Base-by-base conservation (phyloP, 192 early-diverging fungal genomes). In the Geosiphon pyriformis region DNA sequence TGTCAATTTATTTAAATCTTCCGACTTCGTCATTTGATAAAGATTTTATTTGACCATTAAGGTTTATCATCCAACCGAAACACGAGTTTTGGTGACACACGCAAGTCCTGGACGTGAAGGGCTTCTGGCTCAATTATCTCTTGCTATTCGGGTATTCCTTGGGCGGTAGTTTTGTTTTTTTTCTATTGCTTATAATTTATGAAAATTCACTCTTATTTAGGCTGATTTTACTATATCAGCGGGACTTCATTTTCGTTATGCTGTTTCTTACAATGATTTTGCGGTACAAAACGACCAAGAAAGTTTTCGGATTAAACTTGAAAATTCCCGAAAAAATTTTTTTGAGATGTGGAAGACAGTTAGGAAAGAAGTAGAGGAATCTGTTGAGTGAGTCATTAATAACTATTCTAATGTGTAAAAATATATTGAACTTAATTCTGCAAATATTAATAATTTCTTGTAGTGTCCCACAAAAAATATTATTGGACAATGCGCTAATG, bases 221-320 rank as follows among this genome's bases (percentile, higher is more conserved):
- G 83, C 76, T 49, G 83, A 85, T 54, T 83, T 85, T 59, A 85
- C 83, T 22, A 76, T 85, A 8, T 85, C 83, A 23, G 83, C 81
- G 15, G 83, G 83, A 32, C 70, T 85, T 59, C 83, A 85, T 58
- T 85, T 85, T 67, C 77, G 83, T 23, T 85, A 85, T 46, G 78
- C 78, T 8, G 82, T 85, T 59, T 78, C 80, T 8, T 85, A 83
- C 59, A 85, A 85, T 56, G 83, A 85, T 51, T 85, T 83, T 72
- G 69, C 81, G 22, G 76, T 79, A 42, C 81, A 81, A 49, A 68
- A 69, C 29, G 77, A 81, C 29, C 80, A 81, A 64, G 83, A 83
- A 49, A 71, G 73, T 49, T 85, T 78, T 68, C 63, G 78, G 37
- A 74, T 75, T 29, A 79, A 80, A 57, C 34, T 85, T 27, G 55